Evolutionary conservation across 129 eudicot species (phyloP).

Genomic region (Mikania micrantha): DNA sequence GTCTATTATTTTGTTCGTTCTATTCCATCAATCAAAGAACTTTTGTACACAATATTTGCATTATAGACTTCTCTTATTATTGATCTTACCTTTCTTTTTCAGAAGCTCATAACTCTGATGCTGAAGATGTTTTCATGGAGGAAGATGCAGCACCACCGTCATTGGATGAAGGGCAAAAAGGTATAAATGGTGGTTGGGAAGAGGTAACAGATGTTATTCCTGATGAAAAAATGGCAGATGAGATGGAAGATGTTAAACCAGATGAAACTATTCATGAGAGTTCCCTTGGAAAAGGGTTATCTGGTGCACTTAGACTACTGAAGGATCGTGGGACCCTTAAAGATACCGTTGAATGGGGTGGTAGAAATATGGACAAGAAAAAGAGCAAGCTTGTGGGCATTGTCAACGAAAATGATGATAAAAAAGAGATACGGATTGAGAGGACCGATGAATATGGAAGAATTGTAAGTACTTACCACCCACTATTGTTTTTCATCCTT

Average conservation of each 20-base stretch:
- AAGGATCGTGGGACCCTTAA: conserved; percentile 81
- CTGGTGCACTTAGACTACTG: conserved; percentile 73
- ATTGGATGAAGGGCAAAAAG: conserved; percentile 35
- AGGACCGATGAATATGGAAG: conserved; percentile 95
- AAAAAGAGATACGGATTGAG: conserved; percentile 80
- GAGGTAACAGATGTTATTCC: conserved; percentile 45
- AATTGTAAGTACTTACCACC: conserved; percentile 53
- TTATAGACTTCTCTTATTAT: background rate
- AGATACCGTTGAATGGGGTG: conserved; percentile 93
- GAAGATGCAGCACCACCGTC: conserved; percentile 58
- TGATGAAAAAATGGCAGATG: conserved; percentile 36
- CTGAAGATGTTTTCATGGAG: conserved; percentile 90
- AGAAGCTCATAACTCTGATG: conserved; percentile 69
- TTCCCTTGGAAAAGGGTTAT: conserved; percentile 82
- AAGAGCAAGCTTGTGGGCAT: conserved; percentile 92
- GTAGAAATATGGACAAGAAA: conserved; percentile 96
- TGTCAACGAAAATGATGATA: conserved; percentile 54
- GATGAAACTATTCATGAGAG: conserved; percentile 86
- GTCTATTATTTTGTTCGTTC: background rate
- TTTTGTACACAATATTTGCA: background rate
- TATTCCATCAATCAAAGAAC: background rate
- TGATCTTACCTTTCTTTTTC: conserved; percentile 13
- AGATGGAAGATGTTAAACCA: conserved; percentile 45
- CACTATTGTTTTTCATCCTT: too few relatives aligned
- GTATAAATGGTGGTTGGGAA: conserved; percentile 64